phyloP scores from a whole-genome alignment of 2,329 filamentous ascomycete genomes.

The Chaetomiaceae sp. region DNA sequence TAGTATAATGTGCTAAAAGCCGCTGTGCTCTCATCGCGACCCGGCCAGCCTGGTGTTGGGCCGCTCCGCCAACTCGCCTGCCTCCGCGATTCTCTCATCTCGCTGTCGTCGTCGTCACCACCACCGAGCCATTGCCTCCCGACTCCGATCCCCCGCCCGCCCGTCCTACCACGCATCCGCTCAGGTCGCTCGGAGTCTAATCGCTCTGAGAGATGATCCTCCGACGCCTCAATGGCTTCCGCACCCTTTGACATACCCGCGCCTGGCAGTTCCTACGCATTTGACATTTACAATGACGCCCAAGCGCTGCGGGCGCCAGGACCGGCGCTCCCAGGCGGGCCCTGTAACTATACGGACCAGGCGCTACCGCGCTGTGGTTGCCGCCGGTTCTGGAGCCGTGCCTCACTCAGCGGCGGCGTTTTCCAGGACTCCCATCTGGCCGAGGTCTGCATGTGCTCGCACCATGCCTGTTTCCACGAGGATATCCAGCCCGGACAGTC shows the following conservation, averaged over 20 bases:
- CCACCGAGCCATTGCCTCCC: not conserved
- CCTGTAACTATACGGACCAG: slow-evolving; percentile 56
- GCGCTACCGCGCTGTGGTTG: slow-evolving; percentile 55
- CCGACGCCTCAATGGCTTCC: slow-evolving; percentile 48
- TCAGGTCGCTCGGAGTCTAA: slow-evolving; percentile 2
- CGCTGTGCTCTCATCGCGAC: slow-evolving; percentile 27
- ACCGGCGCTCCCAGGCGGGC: slow-evolving; percentile 44
- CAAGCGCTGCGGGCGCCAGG: slow-evolving; percentile 25
- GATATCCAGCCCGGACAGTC: slow-evolving; percentile 36
- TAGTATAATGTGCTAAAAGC: slow-evolving; percentile 39
- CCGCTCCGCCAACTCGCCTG: slow-evolving; percentile 17
- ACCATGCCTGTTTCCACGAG: slow-evolving; percentile 60
- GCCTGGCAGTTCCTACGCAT: slow-evolving; percentile 42
- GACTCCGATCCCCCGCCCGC: slow-evolving; percentile 12
- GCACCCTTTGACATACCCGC: slow-evolving; percentile 44
- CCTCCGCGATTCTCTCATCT: slow-evolving; percentile 4
- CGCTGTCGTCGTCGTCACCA: not conserved
- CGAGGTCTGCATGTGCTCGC: slow-evolving; percentile 57
- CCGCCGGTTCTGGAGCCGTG: slow-evolving; percentile 56
- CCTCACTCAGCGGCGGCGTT: slow-evolving; percentile 26
- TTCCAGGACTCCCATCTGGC: slow-evolving; percentile 34
- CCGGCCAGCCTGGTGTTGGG: slow-evolving; percentile 26
- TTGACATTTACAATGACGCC: slow-evolving; percentile 54
- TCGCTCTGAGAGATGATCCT: slow-evolving; percentile 33
- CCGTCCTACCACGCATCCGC: slow-evolving; percentile 10